Evolutionary conservation across 1,284 basidiomycete genomes (phyloP), one percentile per base, ranked within the genome.

Genomic region (Phellinidium pouzarii): DNA sequence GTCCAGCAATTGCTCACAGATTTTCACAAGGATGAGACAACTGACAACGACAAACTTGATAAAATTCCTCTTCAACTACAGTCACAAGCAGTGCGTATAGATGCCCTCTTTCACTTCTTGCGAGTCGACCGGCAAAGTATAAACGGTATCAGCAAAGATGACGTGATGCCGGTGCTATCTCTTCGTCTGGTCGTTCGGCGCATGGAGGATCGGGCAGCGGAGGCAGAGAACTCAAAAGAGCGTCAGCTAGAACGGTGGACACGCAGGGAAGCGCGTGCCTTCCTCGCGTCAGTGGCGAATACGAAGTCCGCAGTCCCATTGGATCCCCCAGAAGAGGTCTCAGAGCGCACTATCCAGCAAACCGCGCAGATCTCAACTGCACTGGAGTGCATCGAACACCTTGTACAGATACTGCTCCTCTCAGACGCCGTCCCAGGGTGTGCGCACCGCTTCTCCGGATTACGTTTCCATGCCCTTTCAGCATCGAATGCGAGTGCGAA

Each of bases 201-300:
- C 1, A 65, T 82, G 36, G 73, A 79, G 55, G 57, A 60, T 3
- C 75, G 84, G 19, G 76, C 78, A 31, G 59, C 70, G 50, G 78
- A 77, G 58, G 69, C 64, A 19, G 67, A 59, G 0, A 64, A 66
- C 19, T 77, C 68, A 56, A 79, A 74, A 59, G 79, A 79, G 19
- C 72, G 77, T 27, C 75, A 80, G 55, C 72, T 72, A 55, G 83
- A 84, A 62, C 74, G 75, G 44, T 93, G 90, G 90, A 84, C 81
- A 0, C 70, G 67, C 46, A 67, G 65, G 12, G 91, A 93, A 63
- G 80, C 79, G 1, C 71, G 66, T 3, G 80, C 80, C n/a, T 75
- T 88, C 57, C 70, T 92, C 22, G 70, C 75, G 0, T 73, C 78
- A 9, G 75, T 80, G 59, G 58, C 62, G 41, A 68, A 55, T 19